phyloP scores from a whole-genome alignment of 2,329 filamentous ascomycete genomes.

The Ploettnerulaceae sp. region DNA sequence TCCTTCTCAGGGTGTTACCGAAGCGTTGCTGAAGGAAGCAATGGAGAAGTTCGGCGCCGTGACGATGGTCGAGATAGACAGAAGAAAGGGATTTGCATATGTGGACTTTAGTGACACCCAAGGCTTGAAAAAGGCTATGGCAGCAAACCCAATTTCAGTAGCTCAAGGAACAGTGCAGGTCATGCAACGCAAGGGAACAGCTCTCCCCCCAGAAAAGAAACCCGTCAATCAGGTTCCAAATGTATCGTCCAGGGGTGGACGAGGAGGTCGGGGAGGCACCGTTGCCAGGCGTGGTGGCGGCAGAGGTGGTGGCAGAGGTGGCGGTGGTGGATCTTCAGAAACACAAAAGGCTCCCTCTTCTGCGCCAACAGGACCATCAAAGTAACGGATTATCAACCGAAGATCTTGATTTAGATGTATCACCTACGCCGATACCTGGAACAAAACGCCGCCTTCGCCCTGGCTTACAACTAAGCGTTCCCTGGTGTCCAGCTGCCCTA shows the following conservation, averaged over 20 bases:
- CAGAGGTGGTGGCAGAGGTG: constrained; percentile 12
- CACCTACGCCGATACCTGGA: neutral
- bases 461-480: no score
- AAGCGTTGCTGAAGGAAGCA: constrained; percentile 68
- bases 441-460: neutral
- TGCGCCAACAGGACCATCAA: constrained; percentile 28
- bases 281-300: constrained; percentile 14
- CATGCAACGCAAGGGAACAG: constrained; percentile 73
- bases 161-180: constrained; percentile 85
- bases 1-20: constrained; percentile 86
- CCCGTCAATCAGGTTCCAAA: constrained; percentile 39
- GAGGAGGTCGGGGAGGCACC: constrained; percentile 20
- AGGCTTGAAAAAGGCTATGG: constrained; percentile 70
- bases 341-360: constrained; percentile 16
- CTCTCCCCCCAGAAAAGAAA: constrained; percentile 79
- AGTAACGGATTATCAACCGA: constrained; percentile 16
- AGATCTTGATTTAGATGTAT: neutral
- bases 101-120: constrained; percentile 77
- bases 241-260: constrained; percentile 13
- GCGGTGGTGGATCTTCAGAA: constrained; percentile 6
- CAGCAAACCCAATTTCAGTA: constrained; percentile 74
- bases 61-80: constrained; percentile 83
- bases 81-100: constrained; percentile 91
- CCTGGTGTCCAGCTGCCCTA: no score
- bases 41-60: constrained; percentile 71